These are phyloP conservation scores for Polyporus arcularius DNA, from an alignment of 768 basidiomycete species.

Conservation along the genomic window DNA sequence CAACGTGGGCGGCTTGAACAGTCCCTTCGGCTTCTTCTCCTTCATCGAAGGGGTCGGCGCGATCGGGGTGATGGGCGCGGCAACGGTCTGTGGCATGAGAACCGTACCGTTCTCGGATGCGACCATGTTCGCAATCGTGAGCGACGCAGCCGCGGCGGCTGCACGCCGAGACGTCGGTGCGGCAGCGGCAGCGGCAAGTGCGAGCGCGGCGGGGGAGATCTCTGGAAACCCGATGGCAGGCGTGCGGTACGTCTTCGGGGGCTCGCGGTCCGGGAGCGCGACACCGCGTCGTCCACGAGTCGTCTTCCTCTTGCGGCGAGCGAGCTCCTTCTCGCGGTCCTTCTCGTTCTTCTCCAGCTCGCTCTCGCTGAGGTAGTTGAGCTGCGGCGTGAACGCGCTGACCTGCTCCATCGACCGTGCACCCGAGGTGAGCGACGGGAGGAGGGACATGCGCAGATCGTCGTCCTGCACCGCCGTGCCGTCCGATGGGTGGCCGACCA, in stretches of 20 bases:
- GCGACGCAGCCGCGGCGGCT: slow-evolving; percentile 79
- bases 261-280: slow-evolving; percentile 89
- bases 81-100: slow-evolving; percentile 45
- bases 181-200: slow-evolving; percentile 61
- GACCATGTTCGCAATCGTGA: slow-evolving; percentile 90
- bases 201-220: slow-evolving; percentile 69
- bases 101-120: slow-evolving; percentile 85
- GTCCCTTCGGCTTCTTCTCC: slow-evolving; percentile 68
- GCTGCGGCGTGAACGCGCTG: slow-evolving; percentile 79
- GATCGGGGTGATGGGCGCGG: slow-evolving; percentile 40
- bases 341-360: slow-evolving; percentile 89
- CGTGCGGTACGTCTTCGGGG: slow-evolving; percentile 88
- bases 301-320: slow-evolving; percentile 80
- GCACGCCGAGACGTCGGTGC: slow-evolving; percentile 77
- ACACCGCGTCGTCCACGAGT: slow-evolving; percentile 81
- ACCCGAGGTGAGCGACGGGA: slow-evolving; percentile 74
- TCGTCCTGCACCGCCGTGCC: slow-evolving; percentile 82
- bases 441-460: slow-evolving; percentile 86
- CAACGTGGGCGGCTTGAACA: slow-evolving; percentile 72
- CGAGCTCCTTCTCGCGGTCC: slow-evolving; percentile 91
- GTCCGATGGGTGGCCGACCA: slow-evolving; percentile 85
- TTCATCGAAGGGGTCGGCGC: slow-evolving; percentile 46
- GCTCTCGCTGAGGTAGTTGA: slow-evolving; percentile 85
- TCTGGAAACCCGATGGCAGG: slow-evolving; percentile 86
- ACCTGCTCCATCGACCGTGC: slow-evolving; percentile 80